Evolutionary conservation across 1,139 yeast species (phyloP).

Genomic region (Zygosaccharomyces pseudobailii): DNA sequence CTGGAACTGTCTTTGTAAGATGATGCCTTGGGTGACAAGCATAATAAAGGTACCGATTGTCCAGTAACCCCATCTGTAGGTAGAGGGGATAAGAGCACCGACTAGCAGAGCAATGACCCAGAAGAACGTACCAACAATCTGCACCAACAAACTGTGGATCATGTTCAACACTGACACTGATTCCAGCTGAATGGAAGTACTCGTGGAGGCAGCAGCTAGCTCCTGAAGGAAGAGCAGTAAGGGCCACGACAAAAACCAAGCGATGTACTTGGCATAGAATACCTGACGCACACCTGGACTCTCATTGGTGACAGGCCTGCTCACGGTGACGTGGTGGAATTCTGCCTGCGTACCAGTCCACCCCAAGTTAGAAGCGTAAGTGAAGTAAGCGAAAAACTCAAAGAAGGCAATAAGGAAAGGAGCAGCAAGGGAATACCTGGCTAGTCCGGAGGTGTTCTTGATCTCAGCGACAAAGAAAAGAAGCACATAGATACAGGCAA

Average conservation of each 20-base stretch:
- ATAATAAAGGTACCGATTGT: constrained; percentile 38
- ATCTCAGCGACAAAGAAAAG: constrained; percentile 40
- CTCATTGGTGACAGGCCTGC: constrained; percentile 12
- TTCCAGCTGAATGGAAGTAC: constrained; percentile 11
- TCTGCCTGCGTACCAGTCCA: constrained; percentile 48
- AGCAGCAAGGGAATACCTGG: constrained; percentile 45
- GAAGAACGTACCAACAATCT: constrained; percentile 40
- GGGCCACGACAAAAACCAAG: constrained; percentile 54
- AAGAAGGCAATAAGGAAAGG: constrained; percentile 42
- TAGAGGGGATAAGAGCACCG: constrained; percentile 44
- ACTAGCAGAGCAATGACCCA: constrained; percentile 47
- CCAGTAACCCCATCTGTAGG: constrained; percentile 56
- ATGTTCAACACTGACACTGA: constrained; percentile 18
- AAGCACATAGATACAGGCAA: constrained; percentile 41
- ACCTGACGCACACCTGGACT: constrained; percentile 48
- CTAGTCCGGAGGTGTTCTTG: constrained; percentile 24
- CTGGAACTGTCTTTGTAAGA: constrained; percentile 24
- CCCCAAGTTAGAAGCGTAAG: constrained; percentile 59
- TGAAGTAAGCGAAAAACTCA: constrained; percentile 49
- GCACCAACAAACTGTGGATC: constrained; percentile 27
- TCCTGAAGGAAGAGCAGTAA: constrained; percentile 27
- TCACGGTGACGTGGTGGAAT: constrained; percentile 42
- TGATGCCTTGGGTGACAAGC: constrained; percentile 38
- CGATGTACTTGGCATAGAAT: constrained; percentile 57
- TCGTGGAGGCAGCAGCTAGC: constrained; percentile 17